Conservation (phyloP, 2,329 filamentous ascomycete genomes). For the Neofusicoccum kwambonambiense region DNA sequence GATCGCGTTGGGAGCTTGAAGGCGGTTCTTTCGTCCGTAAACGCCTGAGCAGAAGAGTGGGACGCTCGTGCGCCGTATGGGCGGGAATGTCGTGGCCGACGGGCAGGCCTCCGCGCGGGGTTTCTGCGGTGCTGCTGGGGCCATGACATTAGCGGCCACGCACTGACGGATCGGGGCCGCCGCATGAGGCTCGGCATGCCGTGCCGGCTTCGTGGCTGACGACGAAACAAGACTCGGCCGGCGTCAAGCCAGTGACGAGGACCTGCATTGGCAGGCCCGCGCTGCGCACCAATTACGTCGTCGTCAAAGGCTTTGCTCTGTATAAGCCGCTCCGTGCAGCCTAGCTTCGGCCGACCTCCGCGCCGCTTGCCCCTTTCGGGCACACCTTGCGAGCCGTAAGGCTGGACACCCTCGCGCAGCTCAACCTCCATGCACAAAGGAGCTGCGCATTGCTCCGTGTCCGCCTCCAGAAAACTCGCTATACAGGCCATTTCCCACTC, state of each 20-base stretch:
- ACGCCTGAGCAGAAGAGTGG: neutral
- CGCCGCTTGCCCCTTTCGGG: neutral
- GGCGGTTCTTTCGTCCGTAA: constrained; percentile 6
- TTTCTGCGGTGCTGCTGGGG: neutral
- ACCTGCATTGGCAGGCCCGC: neutral
- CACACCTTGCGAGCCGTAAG: neutral
- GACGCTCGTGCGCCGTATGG: neutral
- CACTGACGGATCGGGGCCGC: neutral
- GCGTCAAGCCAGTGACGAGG: neutral
- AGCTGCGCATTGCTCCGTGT: neutral
- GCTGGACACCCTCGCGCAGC: constrained; percentile 1
- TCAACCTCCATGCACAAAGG: neutral
- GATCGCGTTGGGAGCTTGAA: neutral
- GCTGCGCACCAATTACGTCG: neutral
- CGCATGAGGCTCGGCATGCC: neutral
- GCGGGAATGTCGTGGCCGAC: neutral
- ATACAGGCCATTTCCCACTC: constrained; percentile 8
- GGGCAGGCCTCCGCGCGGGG: too few relatives aligned
- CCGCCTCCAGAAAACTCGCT: constrained; percentile 7
- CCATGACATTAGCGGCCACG: too few relatives aligned
- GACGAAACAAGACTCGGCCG: neutral
- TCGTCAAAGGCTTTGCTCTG: neutral
- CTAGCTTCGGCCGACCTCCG: constrained; percentile 7
- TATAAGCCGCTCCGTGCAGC: neutral
- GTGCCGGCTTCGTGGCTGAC: neutral